Evolutionary conservation across 129 eudicot species (phyloP), one percentile per base, ranked within the genome.

Genomic region (Mikania micrantha): DNA sequence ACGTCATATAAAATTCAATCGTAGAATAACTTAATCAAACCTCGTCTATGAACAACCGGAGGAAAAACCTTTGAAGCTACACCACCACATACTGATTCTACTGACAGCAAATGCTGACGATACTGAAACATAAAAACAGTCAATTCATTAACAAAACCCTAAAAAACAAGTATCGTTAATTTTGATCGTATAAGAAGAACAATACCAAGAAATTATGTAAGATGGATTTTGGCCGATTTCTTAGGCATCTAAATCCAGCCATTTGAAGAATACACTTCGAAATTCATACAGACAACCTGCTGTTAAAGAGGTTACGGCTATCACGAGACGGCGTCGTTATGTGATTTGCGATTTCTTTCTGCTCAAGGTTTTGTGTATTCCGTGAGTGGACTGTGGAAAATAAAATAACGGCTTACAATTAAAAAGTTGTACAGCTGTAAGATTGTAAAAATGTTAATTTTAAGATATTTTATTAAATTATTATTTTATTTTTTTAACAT

Each of bases 101-200:
- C 56, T 15, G 78, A 32, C 27, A 47, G 60, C 52, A 78, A 73
- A 73, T 66, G 74, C 70, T 50, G 78, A 29, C 59, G 75, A 49
- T 66, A 59, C 82, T 78, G 78, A 31, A 73, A 45, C 58, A 59
- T 1, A 75, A 58, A 17, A 72, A 29, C 71, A 67, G 54, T 24
- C 44, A 53, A 5, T 13, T 49, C 3, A 52, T 24, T 9, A 64
- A 27, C 1, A 32, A 40, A 40, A 66, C 12, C 38, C 20, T 9
- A 64, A 64, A 49, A 22, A 19, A 39, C 11, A 19, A 40, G 29
- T 29, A 27, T 56, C 28, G 52, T 11, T 59, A 5, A 16, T 1
- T 7, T 17, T 8, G 34, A 27, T 9, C 16, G 24, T 24, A 32
- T 44, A 10, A 29, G 35, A 20, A 35, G 19, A 28, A 73, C 40